Evolutionary conservation across 2,329 filamentous ascomycete species (phyloP), one percentile per base, ranked within the genome.

Genomic region (Cladosporium velox): DNA sequence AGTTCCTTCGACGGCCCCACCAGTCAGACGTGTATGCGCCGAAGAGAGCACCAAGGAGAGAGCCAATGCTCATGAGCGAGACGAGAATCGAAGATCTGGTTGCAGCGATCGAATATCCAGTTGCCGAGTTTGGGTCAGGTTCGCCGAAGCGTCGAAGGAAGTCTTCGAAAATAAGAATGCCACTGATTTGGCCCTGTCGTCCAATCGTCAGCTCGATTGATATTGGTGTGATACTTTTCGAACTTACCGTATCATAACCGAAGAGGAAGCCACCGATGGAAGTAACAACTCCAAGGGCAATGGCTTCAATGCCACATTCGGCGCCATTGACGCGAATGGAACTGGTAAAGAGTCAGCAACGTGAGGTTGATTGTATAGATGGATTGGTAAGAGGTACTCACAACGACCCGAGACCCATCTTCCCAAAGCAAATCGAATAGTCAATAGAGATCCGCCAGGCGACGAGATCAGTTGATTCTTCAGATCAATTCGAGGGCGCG

Each of bases 341-440:
- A 28, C 59, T 61, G 38, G 4, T 5, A n/a, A 6, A 18, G 30
- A 12, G 30, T 61, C 30, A 61, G 59, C 6, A 47, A 8, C 18
- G 35, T 12, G 10, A 30, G 6, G 14, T 59, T 24, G 41, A 21
- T 21, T 3, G 26, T 11, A 34, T 5, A 21, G 18, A 24, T 4
- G n/a, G 26, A 11, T 15, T n/a, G 30, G 41, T 24, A 24, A 12
- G 41, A 35, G n/a, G 6, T 4, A 61, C 59, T 51, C 41, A 61
- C 59, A 62, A 62, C 32, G 59, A 62, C n/a, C 59, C 59, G 21
- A 62, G 44, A 52, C 59, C 59, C 59, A 62, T 62, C 47, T 52
- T 62, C 26, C 21, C 34, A 59, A 44, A 11, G 35, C 28, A 47
- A n/a, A 11, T 28, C 35, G 38, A 44, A 14, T 30, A 18, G 35